Percentiles rank a stretch among this genome's conserved stretches.
These are phyloP conservation scores for Gossypium ekmanianum DNA, from an alignment of 345 rosid genomes.

Conservation along the genomic window DNA sequence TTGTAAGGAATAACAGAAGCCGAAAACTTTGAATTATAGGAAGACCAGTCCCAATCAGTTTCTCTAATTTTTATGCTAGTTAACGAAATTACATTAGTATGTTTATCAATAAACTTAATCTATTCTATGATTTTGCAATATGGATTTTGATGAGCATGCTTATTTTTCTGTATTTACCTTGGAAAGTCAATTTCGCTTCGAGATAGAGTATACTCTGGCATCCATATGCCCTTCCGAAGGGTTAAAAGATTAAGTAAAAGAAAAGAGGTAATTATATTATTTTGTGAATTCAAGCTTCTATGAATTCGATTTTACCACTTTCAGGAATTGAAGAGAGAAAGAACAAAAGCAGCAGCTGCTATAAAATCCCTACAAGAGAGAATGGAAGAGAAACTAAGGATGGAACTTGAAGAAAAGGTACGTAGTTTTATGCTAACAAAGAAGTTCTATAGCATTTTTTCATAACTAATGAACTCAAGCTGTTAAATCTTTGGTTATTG, in stretches of 20 bases:
- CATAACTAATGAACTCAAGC: conserved; percentile 16
- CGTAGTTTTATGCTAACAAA: conserved; percentile 8
- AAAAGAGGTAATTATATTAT: background rate
- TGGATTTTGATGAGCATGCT: background rate
- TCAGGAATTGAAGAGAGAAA: conserved; percentile 94
- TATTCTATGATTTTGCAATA: background rate
- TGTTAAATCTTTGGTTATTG: conserved; percentile 22
- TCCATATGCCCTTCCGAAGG: background rate
- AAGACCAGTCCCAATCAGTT: background rate
- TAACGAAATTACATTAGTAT: background rate
- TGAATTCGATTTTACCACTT: conserved; percentile 14
- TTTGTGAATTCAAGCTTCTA: conserved; percentile 13
- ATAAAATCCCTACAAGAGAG: conserved; percentile 74
- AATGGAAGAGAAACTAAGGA: conserved; percentile 72
- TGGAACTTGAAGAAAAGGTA: conserved; percentile 86
- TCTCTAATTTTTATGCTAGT: background rate
- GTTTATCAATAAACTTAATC: background rate
- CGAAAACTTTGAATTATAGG: conserved; percentile 2
- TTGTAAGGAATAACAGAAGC: background rate
- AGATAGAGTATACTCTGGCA: background rate
- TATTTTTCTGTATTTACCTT: background rate
- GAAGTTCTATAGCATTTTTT: conserved; percentile 10
- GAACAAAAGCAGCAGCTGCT: conserved; percentile 75
- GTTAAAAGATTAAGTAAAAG: background rate
- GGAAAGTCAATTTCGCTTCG: background rate